These are phyloP conservation scores for Ziziphus jujuba DNA, from an alignment of 306 rosid genomes.

Conservation along the genomic window DNA sequence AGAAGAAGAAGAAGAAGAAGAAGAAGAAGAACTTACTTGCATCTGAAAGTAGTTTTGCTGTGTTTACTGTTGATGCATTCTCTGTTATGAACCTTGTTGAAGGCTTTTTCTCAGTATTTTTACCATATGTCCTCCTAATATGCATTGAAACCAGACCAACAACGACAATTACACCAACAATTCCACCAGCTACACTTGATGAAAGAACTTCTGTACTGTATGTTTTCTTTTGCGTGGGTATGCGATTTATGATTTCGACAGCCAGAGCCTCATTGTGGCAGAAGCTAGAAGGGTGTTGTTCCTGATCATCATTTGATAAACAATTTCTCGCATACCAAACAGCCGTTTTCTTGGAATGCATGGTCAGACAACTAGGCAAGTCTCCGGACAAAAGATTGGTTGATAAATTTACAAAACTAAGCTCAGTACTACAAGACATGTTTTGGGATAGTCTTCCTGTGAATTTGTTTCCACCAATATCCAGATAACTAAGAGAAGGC, in stretches of 20 bases:
- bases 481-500: constrained; percentile 73
- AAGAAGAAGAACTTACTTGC: constrained; percentile 71
- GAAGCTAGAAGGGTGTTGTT: constrained; percentile 48
- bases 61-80: constrained; percentile 53
- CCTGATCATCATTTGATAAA: constrained; percentile 48
- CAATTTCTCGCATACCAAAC: constrained; percentile 60
- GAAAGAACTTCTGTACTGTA: constrained; percentile 42
- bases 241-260: constrained; percentile 50
- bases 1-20: not conserved
- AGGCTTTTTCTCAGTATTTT: constrained; percentile 35
- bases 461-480: constrained; percentile 70
- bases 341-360: constrained; percentile 31
- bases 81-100: constrained; percentile 51
- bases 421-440: constrained; percentile 64
- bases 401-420: constrained; percentile 68
- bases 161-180: constrained; percentile 46
- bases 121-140: constrained; percentile 31
- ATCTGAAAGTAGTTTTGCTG: constrained; percentile 82
- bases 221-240: constrained; percentile 33
- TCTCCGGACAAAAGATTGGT: constrained; percentile 82
- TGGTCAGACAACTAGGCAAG: constrained; percentile 60
- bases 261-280: constrained; percentile 91
- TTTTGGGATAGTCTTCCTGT: constrained; percentile 66
- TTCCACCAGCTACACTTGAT: constrained; percentile 52
- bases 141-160: constrained; percentile 58